Percentiles rank a stretch among this genome's conserved stretches.
Conservation (phyloP, 2,329 filamentous ascomycete genomes). For the Calonectria henricotiae region DNA sequence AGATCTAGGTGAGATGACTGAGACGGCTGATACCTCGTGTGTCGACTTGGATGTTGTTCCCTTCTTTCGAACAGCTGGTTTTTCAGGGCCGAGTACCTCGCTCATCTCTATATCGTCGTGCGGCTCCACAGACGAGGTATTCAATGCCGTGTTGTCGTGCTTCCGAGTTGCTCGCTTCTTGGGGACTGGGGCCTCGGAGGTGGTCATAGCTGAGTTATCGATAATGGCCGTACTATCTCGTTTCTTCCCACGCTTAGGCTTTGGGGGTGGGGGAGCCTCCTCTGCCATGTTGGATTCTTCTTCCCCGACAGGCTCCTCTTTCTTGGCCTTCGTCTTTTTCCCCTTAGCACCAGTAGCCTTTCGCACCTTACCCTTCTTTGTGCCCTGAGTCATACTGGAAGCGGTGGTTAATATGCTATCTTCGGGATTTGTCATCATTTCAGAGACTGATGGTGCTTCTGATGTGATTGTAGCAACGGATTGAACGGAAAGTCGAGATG, state of each 20-base stretch:
- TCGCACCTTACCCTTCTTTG: constrained; percentile 72
- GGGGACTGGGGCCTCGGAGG: constrained; percentile 66
- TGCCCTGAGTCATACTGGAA: constrained; percentile 73
- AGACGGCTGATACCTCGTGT: constrained; percentile 64
- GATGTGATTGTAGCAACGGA: constrained; percentile 69
- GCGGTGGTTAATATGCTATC: constrained; percentile 74
- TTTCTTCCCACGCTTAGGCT: constrained; percentile 73
- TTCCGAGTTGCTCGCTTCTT: constrained; percentile 74
- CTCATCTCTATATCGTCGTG: constrained; percentile 62
- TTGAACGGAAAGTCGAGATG: constrained; percentile 76
- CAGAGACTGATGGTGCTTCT: constrained; percentile 66
- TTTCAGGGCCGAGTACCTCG: constrained; percentile 57
- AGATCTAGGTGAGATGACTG: constrained; percentile 66
- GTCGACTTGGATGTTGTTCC: constrained; percentile 57
- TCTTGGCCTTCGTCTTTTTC: constrained; percentile 63
- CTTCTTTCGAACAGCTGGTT: constrained; percentile 56
- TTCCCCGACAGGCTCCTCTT: constrained; percentile 69
- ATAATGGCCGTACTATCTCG: constrained; percentile 74
- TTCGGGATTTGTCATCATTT: constrained; percentile 67
- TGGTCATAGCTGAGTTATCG: constrained; percentile 64
- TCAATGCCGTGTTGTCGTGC: constrained; percentile 65
- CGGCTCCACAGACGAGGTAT: constrained; percentile 59
- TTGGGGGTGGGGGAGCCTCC: constrained; percentile 50
- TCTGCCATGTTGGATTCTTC: constrained; percentile 49
- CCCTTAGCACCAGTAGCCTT: constrained; percentile 62